A percentile compares a stretch with the other conserved stretches of the same genome.
These are phyloP conservation scores for Neurospora tetraspora DNA, from an alignment of 495 filamentous ascomycete species.

Conservation along the genomic window DNA sequence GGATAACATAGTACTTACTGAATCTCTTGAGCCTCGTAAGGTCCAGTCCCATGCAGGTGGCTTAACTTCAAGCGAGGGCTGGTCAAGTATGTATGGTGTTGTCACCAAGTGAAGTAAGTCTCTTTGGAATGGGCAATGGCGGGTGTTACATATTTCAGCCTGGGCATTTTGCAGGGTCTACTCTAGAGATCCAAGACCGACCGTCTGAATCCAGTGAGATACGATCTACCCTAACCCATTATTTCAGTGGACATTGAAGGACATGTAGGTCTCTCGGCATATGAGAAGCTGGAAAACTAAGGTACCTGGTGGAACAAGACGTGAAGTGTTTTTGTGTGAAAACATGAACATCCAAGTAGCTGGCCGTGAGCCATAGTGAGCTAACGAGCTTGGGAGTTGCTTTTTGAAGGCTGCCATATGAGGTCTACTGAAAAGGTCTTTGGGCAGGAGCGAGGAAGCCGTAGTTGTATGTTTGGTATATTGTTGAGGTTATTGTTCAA, in stretches of 20 bases:
- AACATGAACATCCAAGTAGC: background rate
- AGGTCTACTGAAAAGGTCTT: too few species aligned
- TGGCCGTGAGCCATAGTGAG: background rate
- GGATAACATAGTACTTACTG: background rate
- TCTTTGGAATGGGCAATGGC: background rate
- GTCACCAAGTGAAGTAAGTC: background rate
- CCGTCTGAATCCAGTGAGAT: background rate
- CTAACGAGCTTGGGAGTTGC: background rate
- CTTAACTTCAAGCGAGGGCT: background rate
- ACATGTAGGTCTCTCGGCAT: background rate
- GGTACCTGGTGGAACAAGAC: background rate
- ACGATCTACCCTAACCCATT: background rate
- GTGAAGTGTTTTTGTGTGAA: background rate
- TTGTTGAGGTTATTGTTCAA: background rate
- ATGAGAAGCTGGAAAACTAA: background rate
- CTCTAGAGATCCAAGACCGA: background rate
- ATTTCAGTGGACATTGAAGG: background rate
- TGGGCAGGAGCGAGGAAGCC: too few species aligned
- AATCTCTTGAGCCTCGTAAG: background rate
- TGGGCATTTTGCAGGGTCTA: background rate
- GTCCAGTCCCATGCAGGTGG: background rate
- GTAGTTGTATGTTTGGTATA: background rate
- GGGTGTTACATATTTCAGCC: background rate
- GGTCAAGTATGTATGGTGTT: background rate
- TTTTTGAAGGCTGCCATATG: background rate